A percentile compares a stretch with the other conserved stretches of the same genome.
Evolutionary conservation across 2,329 filamentous ascomycete genomes (phyloP).

Genomic region (Leptographium wingfieldii): DNA sequence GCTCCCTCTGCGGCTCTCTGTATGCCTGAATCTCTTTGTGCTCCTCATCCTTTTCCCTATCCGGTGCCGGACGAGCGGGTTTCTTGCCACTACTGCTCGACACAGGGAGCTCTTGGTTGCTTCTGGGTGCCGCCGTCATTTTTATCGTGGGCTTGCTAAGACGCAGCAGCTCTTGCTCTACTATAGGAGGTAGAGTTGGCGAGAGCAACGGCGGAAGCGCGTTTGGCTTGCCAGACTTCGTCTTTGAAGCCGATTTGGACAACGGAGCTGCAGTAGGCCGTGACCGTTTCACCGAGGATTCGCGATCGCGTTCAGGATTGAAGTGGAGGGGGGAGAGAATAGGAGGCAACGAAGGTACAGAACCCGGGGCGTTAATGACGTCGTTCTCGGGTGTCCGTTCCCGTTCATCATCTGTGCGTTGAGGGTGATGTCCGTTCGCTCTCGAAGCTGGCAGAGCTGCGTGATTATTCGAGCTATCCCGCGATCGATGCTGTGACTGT

Average conservation of each 20-base stretch:
- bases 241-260: not conserved
- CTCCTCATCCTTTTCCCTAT: not conserved
- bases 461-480: not conserved
- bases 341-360: not conserved
- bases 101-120: slow-evolving; percentile 21
- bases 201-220: slow-evolving; percentile 39
- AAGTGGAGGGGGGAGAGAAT: slow-evolving; percentile 3
- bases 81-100: slow-evolving; percentile 24
- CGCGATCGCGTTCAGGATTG: not conserved
- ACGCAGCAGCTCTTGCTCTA: slow-evolving; percentile 34
- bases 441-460: not conserved
- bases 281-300: slow-evolving; percentile 7
- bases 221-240: slow-evolving; percentile 18
- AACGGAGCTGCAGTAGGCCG: slow-evolving; percentile 15
- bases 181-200: slow-evolving; percentile 38
- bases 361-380: not conserved
- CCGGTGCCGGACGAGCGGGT: slow-evolving; percentile 16
- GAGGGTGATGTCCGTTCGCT: not conserved
- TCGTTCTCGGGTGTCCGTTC: not conserved
- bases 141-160: slow-evolving; percentile 19
- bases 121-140: slow-evolving; percentile 10
- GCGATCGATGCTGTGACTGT: not conserved
- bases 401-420: not conserved
- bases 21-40: not conserved
- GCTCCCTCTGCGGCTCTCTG: not conserved